Percentiles rank a stretch among this genome's conserved stretches.
phyloP scores from a whole-genome alignment of 1,284 basidiomycete genomes.

The Takashimella tepidaria region DNA sequence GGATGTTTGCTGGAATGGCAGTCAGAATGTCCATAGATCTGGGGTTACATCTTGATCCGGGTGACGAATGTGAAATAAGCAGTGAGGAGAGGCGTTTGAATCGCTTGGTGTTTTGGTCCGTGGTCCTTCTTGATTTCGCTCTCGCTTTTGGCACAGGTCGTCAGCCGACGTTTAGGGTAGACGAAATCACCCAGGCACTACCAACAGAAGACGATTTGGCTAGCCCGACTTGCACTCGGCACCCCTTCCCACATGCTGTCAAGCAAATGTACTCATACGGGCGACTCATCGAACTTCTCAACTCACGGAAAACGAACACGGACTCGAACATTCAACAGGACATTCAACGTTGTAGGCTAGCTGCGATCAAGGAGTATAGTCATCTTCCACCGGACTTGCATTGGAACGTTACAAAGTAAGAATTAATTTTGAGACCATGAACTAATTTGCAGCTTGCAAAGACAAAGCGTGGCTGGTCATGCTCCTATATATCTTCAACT shows the following conservation, averaged over 20 bases:
- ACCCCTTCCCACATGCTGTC: slow-evolving; percentile 26
- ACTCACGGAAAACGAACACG: slow-evolving; percentile 5
- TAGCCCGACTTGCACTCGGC: neutral
- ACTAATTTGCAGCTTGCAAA: slow-evolving; percentile 16
- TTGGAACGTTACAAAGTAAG: slow-evolving; percentile 32
- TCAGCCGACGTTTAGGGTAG: slow-evolving; percentile 24
- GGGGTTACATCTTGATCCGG: slow-evolving; percentile 21
- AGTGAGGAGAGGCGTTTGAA: slow-evolving; percentile 21
- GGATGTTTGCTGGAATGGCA: slow-evolving; percentile 29
- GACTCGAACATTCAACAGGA: slow-evolving; percentile 3
- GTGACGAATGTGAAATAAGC: slow-evolving; percentile 13
- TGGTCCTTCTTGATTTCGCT: slow-evolving; percentile 25
- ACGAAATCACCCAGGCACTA: slow-evolving; percentile 25
- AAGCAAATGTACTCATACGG: slow-evolving; percentile 22
- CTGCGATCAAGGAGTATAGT: slow-evolving; percentile 21
- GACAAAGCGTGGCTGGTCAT: slow-evolving; percentile 16
- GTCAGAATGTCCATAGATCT: slow-evolving; percentile 31
- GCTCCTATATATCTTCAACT: slow-evolving; percentile 25
- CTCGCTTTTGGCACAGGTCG: slow-evolving; percentile 26
- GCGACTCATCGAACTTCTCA: slow-evolving; percentile 26
- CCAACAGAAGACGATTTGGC: neutral
- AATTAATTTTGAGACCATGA: neutral
- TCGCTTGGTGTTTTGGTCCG: slow-evolving; percentile 30
- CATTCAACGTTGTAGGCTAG: slow-evolving; percentile 8
- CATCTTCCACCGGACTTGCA: slow-evolving; percentile 23